Base-by-base conservation (phyloP, 2,329 filamentous ascomycete species). In the Ophiosphaerella narmari region DNA sequence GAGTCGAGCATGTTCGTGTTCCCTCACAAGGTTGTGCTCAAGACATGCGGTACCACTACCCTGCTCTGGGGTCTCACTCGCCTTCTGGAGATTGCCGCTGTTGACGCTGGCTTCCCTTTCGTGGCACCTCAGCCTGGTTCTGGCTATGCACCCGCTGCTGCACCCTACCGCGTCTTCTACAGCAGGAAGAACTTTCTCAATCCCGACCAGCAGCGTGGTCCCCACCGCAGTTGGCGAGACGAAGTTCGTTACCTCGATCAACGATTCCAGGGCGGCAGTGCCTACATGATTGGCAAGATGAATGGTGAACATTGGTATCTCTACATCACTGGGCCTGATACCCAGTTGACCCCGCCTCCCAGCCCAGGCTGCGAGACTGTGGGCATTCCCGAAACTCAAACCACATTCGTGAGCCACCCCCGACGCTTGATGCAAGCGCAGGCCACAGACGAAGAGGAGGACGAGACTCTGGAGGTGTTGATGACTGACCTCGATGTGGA, bases 1-100 rank as follows among this genome's bases (percentile, higher is more conserved):
- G 94, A 99, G 78, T 97, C 94, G 35, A 97, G 94, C 88, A 96
- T 99, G 92, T 99, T 99, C 73, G 91, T 99, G 65, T 99, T 96
- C 75, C 91, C 92, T n/a, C 94, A 99, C 84, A 99, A 99, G 82
- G 84, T 99, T 58, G 96, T 99, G 54, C 81, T 99, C 62, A 99
- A 99, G 84, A 99, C 94, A 7, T 99, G 94, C 68, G 94, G 94
- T 53, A 99, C 94, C 21, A 99, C 94, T 12, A 99, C 94, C 2
- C 80, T 99, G 45, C 84, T 99, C 6, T 87, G 89, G 40, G 94
- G 94, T 16, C 82, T 99, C 39, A 90, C 91, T 61, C 90, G 91
- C 62, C 88, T 99, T 74, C 82, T 99, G 46, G 91, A 95, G 73
- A 96, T 97, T 67, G 94, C 94, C 26, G 90, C 91, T 40, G 77